Base-by-base conservation (phyloP, 176 grass and related monocot genomes). In the Eragrostis curvula region DNA sequence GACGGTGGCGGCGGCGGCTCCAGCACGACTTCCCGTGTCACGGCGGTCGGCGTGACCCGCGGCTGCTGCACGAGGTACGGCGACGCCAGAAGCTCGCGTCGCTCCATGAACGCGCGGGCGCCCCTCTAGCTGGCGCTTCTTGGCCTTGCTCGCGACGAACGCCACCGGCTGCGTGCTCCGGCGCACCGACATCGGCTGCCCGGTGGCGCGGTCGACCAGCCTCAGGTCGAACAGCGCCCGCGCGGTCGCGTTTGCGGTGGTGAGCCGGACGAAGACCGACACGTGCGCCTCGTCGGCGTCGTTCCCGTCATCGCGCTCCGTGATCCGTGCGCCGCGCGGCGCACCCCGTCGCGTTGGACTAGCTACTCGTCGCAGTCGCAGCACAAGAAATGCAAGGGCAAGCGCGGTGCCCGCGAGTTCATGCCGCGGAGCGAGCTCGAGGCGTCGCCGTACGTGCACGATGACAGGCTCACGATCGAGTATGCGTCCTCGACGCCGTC, bases 381-480 rank as follows among this genome's bases (percentile, higher is more conserved):
- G 21, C 44, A 25, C 3, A 5, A 0, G 3, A 11, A 56, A 61
- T 28, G 58, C 58, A 68, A 65, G 49, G 12, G 41, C 20, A 44
- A 70, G 43, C 2, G 77, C 30, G 59, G 61, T 48, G 21, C 30
- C 72, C 40, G 66, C 40, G 17, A 9, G 10, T 78, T 78, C 41
- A 73, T 78, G 58, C 32, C 0, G 27, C 41, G 24, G 15, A 20
- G 25, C 41, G 74, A 79, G 77, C 50, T 91, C 41, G 85, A 91
- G 23, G 39, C 61, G 75, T 68, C 18, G 7, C 25, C 76, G 25
- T 87, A 72, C 79, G 64, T 85, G 29, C 50, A 17, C 53, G 89
- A 47, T 27, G 89, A 88, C 68, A 61, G 66, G 20, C 66, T 91
- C n/a, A 23, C 68, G 28, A 66, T 91, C 74, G 50, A 76, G 50